A percentile compares a stretch with the other conserved stretches of the same genome.
phyloP scores from a whole-genome alignment of 2,329 filamentous ascomycete genomes.

The Fusarium sp. region DNA sequence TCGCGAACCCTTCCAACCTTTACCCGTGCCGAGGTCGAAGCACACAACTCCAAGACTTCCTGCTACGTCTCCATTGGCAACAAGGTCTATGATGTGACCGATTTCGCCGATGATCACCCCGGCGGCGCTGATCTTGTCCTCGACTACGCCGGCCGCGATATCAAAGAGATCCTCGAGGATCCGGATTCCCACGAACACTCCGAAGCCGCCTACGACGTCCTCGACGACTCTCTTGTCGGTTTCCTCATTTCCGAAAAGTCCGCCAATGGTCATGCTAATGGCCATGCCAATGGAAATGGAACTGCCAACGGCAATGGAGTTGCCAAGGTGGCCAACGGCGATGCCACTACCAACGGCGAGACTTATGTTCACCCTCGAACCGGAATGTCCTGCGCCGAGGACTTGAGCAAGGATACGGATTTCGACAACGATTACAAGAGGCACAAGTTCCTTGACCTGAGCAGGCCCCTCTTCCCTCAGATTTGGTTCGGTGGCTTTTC shows the following conservation, averaged over 20 bases:
- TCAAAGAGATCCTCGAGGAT: conserved; percentile 85
- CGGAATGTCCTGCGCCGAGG: conserved; percentile 90
- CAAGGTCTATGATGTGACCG: conserved; percentile 95
- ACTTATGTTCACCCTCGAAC: conserved; percentile 71
- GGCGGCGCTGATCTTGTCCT: conserved; percentile 90
- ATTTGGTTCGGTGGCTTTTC: conserved; percentile 88
- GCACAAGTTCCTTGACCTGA: conserved; percentile 94
- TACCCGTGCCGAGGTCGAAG: conserved; percentile 81
- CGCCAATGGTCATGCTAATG: conserved; percentile 46
- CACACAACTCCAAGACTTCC: conserved; percentile 82
- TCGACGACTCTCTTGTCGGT: conserved; percentile 88
- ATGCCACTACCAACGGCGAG: conserved; percentile 42
- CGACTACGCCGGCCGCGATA: conserved; percentile 90
- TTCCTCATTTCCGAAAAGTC: conserved; percentile 76
- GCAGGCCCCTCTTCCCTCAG: conserved; percentile 85
- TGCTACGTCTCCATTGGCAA: conserved; percentile 93
- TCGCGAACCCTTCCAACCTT: conserved; percentile 86
- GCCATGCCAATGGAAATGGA: conserved; percentile 49
- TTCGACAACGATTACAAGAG: conserved; percentile 79
- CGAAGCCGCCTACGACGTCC: conserved; percentile 93
- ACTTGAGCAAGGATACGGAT: conserved; percentile 89
- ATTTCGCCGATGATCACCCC: conserved; percentile 90
- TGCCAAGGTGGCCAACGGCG: conserved; percentile 46
- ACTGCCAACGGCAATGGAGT: conserved; percentile 41
- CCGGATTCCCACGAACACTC: conserved; percentile 85